Conservation (phyloP, 2,329 filamentous ascomycete species). For the Fusarium guadeloupense region DNA sequence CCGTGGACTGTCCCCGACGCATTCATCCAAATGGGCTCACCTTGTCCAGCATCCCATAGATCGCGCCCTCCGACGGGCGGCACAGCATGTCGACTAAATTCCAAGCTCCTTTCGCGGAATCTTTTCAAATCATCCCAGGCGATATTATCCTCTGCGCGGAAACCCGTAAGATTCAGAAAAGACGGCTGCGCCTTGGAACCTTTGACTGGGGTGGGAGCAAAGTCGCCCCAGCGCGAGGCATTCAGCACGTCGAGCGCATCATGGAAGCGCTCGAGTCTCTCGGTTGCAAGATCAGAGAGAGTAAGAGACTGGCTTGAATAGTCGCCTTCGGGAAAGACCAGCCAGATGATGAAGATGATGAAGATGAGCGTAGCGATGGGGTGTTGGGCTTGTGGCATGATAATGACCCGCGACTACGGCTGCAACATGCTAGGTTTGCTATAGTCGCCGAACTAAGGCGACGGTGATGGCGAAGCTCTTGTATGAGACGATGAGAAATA, state of each 20-base stretch:
- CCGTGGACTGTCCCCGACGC: constrained; percentile 80
- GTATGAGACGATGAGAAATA: background rate
- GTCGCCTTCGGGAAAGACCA: constrained; percentile 51
- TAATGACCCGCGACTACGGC: constrained; percentile 41
- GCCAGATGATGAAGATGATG: constrained; percentile 52
- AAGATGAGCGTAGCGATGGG: constrained; percentile 45
- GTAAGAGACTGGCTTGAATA: constrained; percentile 47
- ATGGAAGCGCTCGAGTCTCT: constrained; percentile 62
- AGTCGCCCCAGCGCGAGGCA: constrained; percentile 68
- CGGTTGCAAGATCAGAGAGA: constrained; percentile 50
- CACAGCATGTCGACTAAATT: constrained; percentile 66
- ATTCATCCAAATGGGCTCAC: constrained; percentile 74
- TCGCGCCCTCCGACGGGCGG: constrained; percentile 54
- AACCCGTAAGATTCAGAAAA: constrained; percentile 79
- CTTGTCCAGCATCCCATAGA: constrained; percentile 51
- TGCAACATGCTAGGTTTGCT: constrained; percentile 37
- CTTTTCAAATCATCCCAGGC: constrained; percentile 77
- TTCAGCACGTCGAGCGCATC: constrained; percentile 64
- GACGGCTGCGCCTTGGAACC: constrained; percentile 49
- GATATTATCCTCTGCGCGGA: constrained; percentile 77
- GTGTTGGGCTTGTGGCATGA: constrained; percentile 60
- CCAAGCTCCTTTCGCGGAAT: constrained; percentile 72
- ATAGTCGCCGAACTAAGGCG: constrained; percentile 11
- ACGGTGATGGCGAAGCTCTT: background rate
- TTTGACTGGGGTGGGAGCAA: constrained; percentile 54